A percentile compares a stretch with the other conserved stretches of the same genome.
These are phyloP conservation scores for Byssothecium circinans DNA, from an alignment of 2,329 filamentous ascomycete species.

Conservation along the genomic window DNA sequence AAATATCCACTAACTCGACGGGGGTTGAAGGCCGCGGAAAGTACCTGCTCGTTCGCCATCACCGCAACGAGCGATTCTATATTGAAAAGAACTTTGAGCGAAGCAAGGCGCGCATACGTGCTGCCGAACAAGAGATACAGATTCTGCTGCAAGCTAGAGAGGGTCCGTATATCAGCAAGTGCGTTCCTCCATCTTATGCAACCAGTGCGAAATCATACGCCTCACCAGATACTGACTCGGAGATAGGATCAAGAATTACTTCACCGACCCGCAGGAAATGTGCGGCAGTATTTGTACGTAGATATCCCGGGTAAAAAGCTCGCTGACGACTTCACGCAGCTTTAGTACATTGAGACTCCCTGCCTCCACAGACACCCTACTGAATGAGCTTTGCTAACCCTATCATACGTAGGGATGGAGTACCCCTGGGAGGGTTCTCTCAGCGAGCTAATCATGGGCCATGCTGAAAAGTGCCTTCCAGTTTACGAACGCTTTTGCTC, in stretches of 20 bases:
- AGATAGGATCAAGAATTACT: background rate
- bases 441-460: background rate
- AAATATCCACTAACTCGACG: too few species aligned
- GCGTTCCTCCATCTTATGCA: background rate
- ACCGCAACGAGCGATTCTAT: background rate
- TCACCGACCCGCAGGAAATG: too few species aligned
- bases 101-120: background rate
- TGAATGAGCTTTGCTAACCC: too few species aligned
- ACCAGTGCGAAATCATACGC: too few species aligned
- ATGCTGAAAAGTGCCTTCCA: background rate
- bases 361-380: too few species aligned
- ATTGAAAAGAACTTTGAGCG: background rate
- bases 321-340: too few species aligned
- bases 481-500: constrained; percentile 1
- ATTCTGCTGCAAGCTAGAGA: background rate
- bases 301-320: too few species aligned
- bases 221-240: too few species aligned
- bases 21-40: background rate
- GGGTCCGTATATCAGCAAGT: background rate
- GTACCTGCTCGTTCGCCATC: background rate
- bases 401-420: too few species aligned
- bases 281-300: constrained; percentile 1
- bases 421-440: background rate
- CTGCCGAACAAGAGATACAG: constrained; percentile 1
- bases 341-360: too few species aligned